Percentiles rank a stretch among this genome's conserved stretches.
Evolutionary conservation across 2,329 filamentous ascomycete species (phyloP).

Genomic region (Escovopsis sp.): DNA sequence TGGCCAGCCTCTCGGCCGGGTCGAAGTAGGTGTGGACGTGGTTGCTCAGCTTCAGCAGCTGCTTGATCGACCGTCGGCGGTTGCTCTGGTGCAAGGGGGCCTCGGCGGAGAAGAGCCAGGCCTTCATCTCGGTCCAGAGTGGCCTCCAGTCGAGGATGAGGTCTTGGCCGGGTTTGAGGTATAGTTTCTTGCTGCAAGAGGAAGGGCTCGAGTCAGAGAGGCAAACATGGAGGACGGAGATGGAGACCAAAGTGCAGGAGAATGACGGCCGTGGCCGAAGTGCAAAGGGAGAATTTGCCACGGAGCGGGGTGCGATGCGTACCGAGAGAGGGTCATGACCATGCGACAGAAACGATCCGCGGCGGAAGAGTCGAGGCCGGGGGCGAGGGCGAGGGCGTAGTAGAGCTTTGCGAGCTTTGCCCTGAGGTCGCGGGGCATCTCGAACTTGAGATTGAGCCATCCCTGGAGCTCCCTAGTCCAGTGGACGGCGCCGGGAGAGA

Average conservation of each 20-base stretch:
- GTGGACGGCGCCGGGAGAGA: constrained; percentile 81
- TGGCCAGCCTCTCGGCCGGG: constrained; percentile 66
- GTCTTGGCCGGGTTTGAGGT: constrained; percentile 79
- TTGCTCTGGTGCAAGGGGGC: constrained; percentile 49
- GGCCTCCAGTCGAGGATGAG: constrained; percentile 87
- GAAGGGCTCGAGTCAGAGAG: constrained; percentile 1
- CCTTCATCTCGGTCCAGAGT: constrained; percentile 83
- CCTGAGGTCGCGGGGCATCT: constrained; percentile 73
- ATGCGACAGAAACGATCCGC: constrained; percentile 90
- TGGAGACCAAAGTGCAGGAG: neutral
- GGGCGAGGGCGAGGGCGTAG: constrained; percentile 83
- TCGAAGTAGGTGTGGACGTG: constrained; percentile 91
- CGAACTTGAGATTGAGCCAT: constrained; percentile 95
- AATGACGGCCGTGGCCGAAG: neutral
- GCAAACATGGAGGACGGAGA: constrained; percentile 1
- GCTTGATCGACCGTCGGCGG: constrained; percentile 41
- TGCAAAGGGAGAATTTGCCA: neutral
- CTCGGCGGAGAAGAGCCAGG: constrained; percentile 76
- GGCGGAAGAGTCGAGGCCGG: constrained; percentile 67
- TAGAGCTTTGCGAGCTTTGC: constrained; percentile 79
- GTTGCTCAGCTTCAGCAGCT: constrained; percentile 74
- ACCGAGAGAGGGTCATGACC: constrained; percentile 94
- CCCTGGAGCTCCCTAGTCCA: constrained; percentile 94
- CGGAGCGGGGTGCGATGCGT: constrained; percentile 17
- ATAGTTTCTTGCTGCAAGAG: constrained; percentile 68